phyloP scores from a whole-genome alignment of 768 basidiomycete genomes.

The Strobilomyces dryophilus region DNA sequence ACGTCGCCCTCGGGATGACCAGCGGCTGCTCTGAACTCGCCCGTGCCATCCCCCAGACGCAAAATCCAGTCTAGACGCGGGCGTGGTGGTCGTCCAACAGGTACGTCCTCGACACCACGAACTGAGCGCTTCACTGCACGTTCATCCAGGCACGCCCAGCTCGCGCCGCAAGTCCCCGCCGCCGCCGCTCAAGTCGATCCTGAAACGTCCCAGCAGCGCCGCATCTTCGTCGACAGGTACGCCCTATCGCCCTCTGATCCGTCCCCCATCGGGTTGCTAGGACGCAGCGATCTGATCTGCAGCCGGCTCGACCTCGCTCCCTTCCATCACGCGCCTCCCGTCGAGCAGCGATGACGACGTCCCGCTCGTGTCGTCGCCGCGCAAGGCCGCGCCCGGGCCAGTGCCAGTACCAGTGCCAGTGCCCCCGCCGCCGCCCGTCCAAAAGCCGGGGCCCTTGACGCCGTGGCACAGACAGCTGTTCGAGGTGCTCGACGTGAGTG shows the following conservation, averaged over 20 bases:
- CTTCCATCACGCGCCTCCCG: too few species aligned
- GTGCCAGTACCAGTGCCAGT: too few species aligned
- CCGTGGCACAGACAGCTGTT: neutral
- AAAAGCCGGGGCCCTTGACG: neutral
- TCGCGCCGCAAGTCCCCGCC: neutral
- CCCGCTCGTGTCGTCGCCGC: neutral
- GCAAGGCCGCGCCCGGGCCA: too few species aligned
- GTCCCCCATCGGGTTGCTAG: neutral
- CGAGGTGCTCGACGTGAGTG: slow-evolving; percentile 11
- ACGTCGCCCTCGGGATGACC: neutral
- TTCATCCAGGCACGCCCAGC: neutral
- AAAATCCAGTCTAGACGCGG: neutral
- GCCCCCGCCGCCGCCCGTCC: too few species aligned
- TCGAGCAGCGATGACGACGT: neutral
- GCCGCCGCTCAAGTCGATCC: neutral
- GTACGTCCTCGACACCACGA: neutral
- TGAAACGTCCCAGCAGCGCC: neutral
- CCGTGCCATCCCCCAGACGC: neutral
- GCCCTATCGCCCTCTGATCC: neutral
- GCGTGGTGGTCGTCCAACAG: neutral
- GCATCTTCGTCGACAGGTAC: slow-evolving; percentile 7
- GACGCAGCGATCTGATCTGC: neutral
- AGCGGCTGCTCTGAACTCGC: neutral
- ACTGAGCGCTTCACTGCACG: neutral
- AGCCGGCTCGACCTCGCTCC: neutral